Conservation (phyloP, 495 filamentous ascomycete species). For the Penicillium diatomitis region DNA sequence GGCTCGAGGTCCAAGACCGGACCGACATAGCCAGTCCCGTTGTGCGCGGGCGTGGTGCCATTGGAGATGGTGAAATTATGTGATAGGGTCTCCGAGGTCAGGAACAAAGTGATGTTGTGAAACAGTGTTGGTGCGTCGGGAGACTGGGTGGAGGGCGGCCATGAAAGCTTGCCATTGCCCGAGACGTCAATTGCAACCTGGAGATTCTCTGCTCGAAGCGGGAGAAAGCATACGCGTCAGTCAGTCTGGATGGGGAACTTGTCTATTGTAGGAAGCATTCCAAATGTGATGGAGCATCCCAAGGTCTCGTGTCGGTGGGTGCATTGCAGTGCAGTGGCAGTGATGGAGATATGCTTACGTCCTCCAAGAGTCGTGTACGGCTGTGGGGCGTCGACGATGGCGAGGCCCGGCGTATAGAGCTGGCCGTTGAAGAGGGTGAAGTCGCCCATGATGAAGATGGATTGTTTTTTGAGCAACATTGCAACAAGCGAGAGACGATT, state of each 20-base stretch:
- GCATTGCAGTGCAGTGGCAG: no score
- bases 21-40: conserved; percentile 43
- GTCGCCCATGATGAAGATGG: conserved; percentile 8
- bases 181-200: conserved; percentile 60
- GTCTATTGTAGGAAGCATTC: not conserved
- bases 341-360: conserved; percentile 30
- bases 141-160: conserved; percentile 38
- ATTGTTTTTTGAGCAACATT: no score
- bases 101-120: conserved; percentile 56
- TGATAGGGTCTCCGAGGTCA: conserved; percentile 49
- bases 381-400: conserved; percentile 54
- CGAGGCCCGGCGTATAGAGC: conserved; percentile 55
- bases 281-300: no score
- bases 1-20: conserved; percentile 52
- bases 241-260: not conserved
- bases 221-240: not conserved
- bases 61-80: conserved; percentile 63
- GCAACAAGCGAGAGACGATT: no score
- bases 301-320: no score
- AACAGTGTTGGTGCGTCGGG: conserved; percentile 41
- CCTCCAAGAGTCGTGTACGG: conserved; percentile 58
- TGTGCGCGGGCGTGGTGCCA: conserved; percentile 39
- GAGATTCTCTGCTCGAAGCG: conserved; percentile 39
- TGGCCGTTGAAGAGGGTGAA: conserved; percentile 51
- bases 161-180: conserved; percentile 49